These are phyloP conservation scores for Blepharisma undulans DNA, from an alignment of 169 alveolate genomes.

Conservation along the genomic window DNA sequence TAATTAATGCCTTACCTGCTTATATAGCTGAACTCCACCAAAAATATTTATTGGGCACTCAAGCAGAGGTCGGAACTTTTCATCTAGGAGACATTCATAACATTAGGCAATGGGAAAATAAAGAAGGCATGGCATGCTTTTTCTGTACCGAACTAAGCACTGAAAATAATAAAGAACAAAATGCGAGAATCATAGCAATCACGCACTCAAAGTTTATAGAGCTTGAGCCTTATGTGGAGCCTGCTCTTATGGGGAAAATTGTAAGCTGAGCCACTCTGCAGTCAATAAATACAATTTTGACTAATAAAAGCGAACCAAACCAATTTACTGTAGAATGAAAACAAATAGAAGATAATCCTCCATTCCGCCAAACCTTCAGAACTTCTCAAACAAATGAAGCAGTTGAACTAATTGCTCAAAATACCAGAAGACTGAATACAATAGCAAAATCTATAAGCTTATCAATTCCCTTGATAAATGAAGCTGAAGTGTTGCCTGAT, in stretches of 20 bases:
- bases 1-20: conserved; percentile 49
- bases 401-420: conserved; percentile 7
- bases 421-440: conserved; percentile 30
- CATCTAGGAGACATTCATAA: background rate
- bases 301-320: background rate
- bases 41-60: background rate
- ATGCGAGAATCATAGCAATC: background rate
- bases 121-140: conserved; percentile 10
- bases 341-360: conserved; percentile 11
- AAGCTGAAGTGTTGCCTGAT: conserved; percentile 1
- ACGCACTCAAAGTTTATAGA: conserved; percentile 2
- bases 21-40: conserved; percentile 40
- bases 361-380: background rate
- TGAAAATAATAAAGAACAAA: background rate
- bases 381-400: background rate
- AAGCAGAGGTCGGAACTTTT: conserved; percentile 16
- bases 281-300: background rate
- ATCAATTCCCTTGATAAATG: background rate
- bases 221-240: background rate
- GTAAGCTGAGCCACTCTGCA: conserved; percentile 37
- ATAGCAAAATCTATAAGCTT: background rate
- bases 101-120: conserved; percentile 37
- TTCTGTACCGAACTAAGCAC: background rate
- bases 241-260: conserved; percentile 4
- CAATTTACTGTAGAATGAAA: conserved; percentile 21